phyloP scores from a whole-genome alignment of 306 rosid genomes.

The Senna siamea region DNA sequence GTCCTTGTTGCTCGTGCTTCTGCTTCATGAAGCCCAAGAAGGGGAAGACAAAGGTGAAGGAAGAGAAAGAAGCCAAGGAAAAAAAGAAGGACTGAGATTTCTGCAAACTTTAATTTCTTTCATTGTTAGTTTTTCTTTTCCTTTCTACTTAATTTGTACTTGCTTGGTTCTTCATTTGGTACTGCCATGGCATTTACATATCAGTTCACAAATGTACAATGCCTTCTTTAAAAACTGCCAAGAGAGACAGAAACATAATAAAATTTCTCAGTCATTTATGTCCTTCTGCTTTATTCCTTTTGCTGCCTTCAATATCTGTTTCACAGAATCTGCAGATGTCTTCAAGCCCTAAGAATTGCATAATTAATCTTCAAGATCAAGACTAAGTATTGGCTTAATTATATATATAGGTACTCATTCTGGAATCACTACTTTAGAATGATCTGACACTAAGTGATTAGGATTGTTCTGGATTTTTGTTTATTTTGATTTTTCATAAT shows the following conservation, averaged over 20 bases:
- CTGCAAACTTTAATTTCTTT: not conserved
- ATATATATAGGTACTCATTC: no score
- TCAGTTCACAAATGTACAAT: conserved; percentile 12
- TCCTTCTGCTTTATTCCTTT: not conserved
- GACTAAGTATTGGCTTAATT: no score
- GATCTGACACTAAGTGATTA: no score
- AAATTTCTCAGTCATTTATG: not conserved
- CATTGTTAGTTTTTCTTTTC: not conserved
- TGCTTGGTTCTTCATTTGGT: conserved; percentile 13
- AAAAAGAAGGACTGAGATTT: conserved; percentile 52
- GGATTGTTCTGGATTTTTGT: no score
- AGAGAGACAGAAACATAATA: not conserved
- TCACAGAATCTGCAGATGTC: not conserved
- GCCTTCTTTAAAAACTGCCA: not conserved
- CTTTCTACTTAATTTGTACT: conserved; percentile 15
- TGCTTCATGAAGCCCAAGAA: conserved; percentile 67
- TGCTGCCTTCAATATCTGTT: not conserved
- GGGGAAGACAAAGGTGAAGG: conserved; percentile 48
- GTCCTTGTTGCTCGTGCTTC: conserved; percentile 62
- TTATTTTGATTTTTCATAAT: no score
- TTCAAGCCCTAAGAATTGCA: no score
- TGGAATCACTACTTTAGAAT: no score
- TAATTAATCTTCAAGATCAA: no score
- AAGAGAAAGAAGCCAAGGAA: conserved; percentile 44
- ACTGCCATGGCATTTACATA: conserved; percentile 2